phyloP scores from a whole-genome alignment of 2,329 filamentous ascomycete species.

The Onygenales sp. region DNA sequence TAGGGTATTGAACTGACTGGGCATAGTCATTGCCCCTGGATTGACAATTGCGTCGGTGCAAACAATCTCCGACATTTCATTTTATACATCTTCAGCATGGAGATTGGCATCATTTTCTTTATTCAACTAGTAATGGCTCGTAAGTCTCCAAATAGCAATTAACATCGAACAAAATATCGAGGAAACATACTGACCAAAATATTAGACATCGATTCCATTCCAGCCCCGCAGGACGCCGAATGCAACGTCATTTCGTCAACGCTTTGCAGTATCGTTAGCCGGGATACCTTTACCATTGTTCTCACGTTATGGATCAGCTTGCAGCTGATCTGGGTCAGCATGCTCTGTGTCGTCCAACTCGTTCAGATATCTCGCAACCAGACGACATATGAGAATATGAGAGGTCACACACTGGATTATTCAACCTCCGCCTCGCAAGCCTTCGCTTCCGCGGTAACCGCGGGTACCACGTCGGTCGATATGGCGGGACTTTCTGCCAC shows the following conservation, averaged over 20 bases:
- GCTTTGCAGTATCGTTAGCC: constrained; percentile 67
- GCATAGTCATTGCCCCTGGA: constrained; percentile 89
- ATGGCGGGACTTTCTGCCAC: constrained; percentile 60
- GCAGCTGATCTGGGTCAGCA: constrained; percentile 92
- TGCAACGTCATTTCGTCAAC: constrained; percentile 70
- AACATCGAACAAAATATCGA: not conserved
- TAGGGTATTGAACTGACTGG: constrained; percentile 4
- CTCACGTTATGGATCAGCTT: constrained; percentile 69
- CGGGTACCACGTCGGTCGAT: constrained; percentile 54
- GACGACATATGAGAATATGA: constrained; percentile 97
- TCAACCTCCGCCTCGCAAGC: constrained; percentile 46
- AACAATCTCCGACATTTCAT: constrained; percentile 97
- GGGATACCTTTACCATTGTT: constrained; percentile 75
- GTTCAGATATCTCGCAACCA: constrained; percentile 85
- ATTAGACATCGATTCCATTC: constrained; percentile 55
- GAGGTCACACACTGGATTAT: constrained; percentile 56
- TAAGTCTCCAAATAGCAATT: constrained; percentile 33
- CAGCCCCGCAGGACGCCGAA: constrained; percentile 36
- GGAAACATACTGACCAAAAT: constrained; percentile 17
- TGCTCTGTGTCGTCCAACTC: constrained; percentile 90
- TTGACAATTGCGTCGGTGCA: constrained; percentile 88
- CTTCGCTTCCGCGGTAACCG: constrained; percentile 60
- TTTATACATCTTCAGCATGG: constrained; percentile 72
- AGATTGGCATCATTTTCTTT: constrained; percentile 62
- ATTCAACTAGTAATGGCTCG: constrained; percentile 65